Conservation (phyloP, 164 flowering plant species). For the Euptelea pleiosperma region DNA sequence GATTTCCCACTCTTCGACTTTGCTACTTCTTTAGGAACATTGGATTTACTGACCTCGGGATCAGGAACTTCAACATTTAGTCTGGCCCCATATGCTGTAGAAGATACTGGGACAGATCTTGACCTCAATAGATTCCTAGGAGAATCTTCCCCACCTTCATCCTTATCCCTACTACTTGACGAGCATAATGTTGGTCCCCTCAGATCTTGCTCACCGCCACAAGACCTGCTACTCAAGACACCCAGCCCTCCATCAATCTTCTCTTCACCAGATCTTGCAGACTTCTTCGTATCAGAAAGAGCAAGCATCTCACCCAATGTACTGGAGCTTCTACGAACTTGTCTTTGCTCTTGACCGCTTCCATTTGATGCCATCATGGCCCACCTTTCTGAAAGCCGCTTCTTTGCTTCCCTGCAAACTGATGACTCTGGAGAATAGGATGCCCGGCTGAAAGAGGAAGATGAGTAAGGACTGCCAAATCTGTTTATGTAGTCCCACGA, state of each 20-base stretch:
- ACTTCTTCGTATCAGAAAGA: slow-evolving; percentile 62
- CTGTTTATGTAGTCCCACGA: slow-evolving; percentile 77
- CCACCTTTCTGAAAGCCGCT: slow-evolving; percentile 95
- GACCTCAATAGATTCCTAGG: slow-evolving; percentile 69
- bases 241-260: slow-evolving; percentile 17
- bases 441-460: slow-evolving; percentile 67
- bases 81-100: slow-evolving; percentile 43
- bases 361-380: slow-evolving; percentile 70
- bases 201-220: slow-evolving; percentile 38
- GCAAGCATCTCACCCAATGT: slow-evolving; percentile 98
- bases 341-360: slow-evolving; percentile 54
- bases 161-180: slow-evolving; percentile 23
- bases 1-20: slow-evolving; percentile 58
- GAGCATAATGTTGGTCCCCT: slow-evolving; percentile 32
- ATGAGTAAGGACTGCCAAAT: slow-evolving; percentile 62
- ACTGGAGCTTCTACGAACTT: slow-evolving; percentile 66
- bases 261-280: slow-evolving; percentile 31
- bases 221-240: slow-evolving; percentile 23
- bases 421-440: slow-evolving; percentile 88
- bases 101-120: slow-evolving; percentile 82
- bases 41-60: slow-evolving; percentile 29
- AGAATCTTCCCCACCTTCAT: slow-evolving; percentile 34
- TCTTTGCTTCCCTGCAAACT: slow-evolving; percentile 93
- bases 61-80: slow-evolving; percentile 39
- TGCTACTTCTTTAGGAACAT: slow-evolving; percentile 33